These are phyloP conservation scores for Amanita rimosa DNA, from an alignment of 768 basidiomycete species.

Conservation along the genomic window DNA sequence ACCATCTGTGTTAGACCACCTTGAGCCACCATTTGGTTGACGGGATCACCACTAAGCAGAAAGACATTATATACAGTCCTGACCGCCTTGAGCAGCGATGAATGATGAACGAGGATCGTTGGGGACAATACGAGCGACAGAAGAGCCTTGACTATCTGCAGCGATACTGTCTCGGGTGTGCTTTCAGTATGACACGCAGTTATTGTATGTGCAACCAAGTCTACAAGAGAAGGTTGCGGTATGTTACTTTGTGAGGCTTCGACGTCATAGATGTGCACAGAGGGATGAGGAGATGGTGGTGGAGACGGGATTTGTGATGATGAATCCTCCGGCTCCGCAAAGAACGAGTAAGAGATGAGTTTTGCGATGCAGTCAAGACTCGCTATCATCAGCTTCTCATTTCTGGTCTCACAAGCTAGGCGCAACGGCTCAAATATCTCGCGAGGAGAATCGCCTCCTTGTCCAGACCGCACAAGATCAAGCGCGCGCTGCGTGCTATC, in stretches of 20 bases:
- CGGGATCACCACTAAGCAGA: constrained; percentile 76
- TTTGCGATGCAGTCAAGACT: constrained; percentile 97
- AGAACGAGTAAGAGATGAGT: constrained; percentile 95
- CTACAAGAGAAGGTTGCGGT: constrained; percentile 71
- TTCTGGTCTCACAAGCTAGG: constrained; percentile 90
- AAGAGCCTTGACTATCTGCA: constrained; percentile 95
- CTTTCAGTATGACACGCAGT: constrained; percentile 84
- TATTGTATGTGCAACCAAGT: constrained; percentile 90
- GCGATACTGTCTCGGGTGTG: constrained; percentile 81
- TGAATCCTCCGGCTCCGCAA: constrained; percentile 49
- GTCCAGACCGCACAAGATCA: constrained; percentile 67
- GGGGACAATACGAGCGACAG: constrained; percentile 83
- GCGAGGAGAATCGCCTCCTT: constrained; percentile 66
- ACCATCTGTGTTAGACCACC: constrained; percentile 98
- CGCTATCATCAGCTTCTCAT: constrained; percentile 90
- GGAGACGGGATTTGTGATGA: constrained; percentile 49
- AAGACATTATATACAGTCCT: constrained; percentile 99
- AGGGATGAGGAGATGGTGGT: constrained; percentile 58
- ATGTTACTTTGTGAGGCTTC: constrained; percentile 35
- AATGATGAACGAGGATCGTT: constrained; percentile 86
- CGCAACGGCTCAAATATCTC: constrained; percentile 95
- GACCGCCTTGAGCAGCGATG: constrained; percentile 89
- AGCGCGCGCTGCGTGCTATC: constrained; percentile 76
- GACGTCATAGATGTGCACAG: constrained; percentile 26
- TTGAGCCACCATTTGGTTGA: constrained; percentile 97